Base-by-base conservation (phyloP, 2,329 filamentous ascomycete species). In the Neonectria ditissima region DNA sequence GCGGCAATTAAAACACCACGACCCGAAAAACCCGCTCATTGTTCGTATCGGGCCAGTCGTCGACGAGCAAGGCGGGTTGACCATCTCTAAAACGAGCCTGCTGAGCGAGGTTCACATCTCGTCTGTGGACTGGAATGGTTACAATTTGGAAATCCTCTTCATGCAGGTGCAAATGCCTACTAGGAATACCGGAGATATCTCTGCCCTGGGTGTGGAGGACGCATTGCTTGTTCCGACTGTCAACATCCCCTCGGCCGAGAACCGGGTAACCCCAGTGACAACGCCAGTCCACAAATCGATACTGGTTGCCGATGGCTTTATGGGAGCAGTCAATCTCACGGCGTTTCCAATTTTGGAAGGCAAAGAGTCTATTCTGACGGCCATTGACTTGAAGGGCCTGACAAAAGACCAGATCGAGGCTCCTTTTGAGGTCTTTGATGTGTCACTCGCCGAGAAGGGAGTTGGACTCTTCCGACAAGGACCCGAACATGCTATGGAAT, bases 221-320 rank as follows among this genome's bases (percentile, higher is more conserved):
- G 83, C 87, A 0, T 82, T 94, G 13, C 84, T 97, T n/a, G 90
- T 93, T 18, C 94, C 94, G 3, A 85, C 84, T 0, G 85, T 97
- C 34, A 89, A 92, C 20, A 91, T 92, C 44, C 87, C 87, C 6
- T 89, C 91, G 14, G 84, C 84, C 64, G 87, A 87, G 16, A 89
- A 89, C 9, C 84, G 88, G 65, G 85, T 88, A 60, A 89, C 89
- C 13, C 86, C 89, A 16, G 84, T 96, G 44, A 88, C 89, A 7
- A 93, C 93, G 47, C 94, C 95, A 0, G 93, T 97, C 1, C 95
- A 98, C 75, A 92, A 90, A 74, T 88, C 91, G 1, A 79, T 97
- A 16, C 72, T 97, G 10, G 86, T 97, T 9, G 89, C 89, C 0
- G 86, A 92, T 52, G 94, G 93, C 0, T 80, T 97, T 2, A 81